Evolutionary conservation across 139 green algal genomes (phyloP).

Genomic region (Chlamydomonas applanata): DNA sequence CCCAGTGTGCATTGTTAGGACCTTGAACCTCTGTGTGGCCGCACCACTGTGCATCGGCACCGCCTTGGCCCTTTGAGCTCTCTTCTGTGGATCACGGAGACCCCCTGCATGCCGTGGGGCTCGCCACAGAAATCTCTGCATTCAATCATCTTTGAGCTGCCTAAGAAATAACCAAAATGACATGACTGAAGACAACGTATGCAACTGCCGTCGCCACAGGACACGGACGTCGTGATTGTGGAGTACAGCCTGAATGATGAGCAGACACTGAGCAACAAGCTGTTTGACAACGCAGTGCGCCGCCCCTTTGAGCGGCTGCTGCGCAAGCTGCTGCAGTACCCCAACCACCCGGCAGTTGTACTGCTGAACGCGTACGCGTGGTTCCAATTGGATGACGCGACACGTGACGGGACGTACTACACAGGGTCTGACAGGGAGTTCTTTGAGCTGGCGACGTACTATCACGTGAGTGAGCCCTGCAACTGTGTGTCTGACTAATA

Average conservation of each 20-base stretch:
- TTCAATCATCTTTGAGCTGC: no score
- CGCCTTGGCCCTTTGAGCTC: no score
- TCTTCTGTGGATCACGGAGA: no score
- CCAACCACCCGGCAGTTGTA: conserved; percentile 39
- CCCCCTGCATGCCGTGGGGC: no score
- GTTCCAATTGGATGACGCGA: not conserved
- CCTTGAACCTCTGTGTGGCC: no score
- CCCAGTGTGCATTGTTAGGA: no score
- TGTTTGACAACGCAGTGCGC: conserved; percentile 17
- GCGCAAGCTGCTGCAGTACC: conserved; percentile 42
- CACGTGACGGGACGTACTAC: not conserved
- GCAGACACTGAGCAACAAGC: conserved; percentile 17
- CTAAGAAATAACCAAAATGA: no score
- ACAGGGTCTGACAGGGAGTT: not conserved
- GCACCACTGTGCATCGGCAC: no score
- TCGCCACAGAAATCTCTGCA: no score
- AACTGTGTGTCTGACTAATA: no score
- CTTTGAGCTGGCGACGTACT: conserved; percentile 9
- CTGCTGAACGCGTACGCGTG: conserved; percentile 27
- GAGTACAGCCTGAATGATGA: conserved; percentile 30
- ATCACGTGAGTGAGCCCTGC: not conserved
- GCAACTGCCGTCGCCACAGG: no score
- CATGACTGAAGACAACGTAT: no score
- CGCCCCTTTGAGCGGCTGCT: conserved; percentile 41
- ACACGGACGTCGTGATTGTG: conserved; percentile 36